Conservation (phyloP, 805 yeast species). For the Sugiyamaella chiloensis region DNA sequence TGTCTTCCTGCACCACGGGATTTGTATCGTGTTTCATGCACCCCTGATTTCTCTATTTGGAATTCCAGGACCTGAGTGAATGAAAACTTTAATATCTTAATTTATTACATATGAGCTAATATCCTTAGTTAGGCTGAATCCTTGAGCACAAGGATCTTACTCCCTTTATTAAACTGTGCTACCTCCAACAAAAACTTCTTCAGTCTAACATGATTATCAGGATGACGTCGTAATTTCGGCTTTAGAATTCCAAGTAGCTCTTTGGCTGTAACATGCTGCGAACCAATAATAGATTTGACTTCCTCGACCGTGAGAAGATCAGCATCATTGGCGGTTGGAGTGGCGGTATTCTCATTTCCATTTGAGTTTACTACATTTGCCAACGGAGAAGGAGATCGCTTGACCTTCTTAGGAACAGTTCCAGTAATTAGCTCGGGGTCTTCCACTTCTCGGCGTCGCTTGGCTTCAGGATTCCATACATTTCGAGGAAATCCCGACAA, state of each 20-base stretch:
- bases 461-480: constrained; percentile 73
- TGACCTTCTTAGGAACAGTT: constrained; percentile 34
- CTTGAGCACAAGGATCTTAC: constrained; percentile 23
- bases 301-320: constrained; percentile 65
- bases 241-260: constrained; percentile 60
- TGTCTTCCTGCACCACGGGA: too few species aligned
- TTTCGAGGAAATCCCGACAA: constrained; percentile 70
- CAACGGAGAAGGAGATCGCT: constrained; percentile 20
- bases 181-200: constrained; percentile 55
- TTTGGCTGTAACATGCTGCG: constrained; percentile 47
- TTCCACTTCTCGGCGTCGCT: constrained; percentile 38
- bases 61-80: background rate
- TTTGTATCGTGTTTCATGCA: too few species aligned
- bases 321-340: constrained; percentile 28
- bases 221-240: constrained; percentile 59
- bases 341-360: constrained; percentile 39
- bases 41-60: constrained; percentile 6
- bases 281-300: constrained; percentile 58
- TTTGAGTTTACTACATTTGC: constrained; percentile 19
- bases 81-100: too few species aligned
- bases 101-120: too few species aligned
- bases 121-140: too few species aligned
- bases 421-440: constrained; percentile 29
- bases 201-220: constrained; percentile 59
- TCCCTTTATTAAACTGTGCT: constrained; percentile 51